Percentiles rank a stretch among this genome's conserved stretches.
These are phyloP conservation scores for Wickerhamiella musiphila DNA, from an alignment of 805 yeast species.

Conservation along the genomic window DNA sequence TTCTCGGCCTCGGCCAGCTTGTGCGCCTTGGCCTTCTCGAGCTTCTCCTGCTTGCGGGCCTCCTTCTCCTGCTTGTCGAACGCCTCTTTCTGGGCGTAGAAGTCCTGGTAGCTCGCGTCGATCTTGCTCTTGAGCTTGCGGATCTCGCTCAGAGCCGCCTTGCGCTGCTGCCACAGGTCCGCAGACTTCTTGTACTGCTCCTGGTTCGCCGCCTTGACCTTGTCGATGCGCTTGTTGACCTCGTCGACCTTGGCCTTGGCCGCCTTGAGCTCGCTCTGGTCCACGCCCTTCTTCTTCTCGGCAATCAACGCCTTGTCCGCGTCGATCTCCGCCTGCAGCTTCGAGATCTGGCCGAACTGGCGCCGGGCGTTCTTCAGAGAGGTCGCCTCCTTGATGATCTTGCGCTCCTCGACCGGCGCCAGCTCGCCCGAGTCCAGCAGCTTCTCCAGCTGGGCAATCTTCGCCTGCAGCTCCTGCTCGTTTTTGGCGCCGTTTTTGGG, in stretches of 20 bases:
- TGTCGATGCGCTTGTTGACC: conserved; percentile 51
- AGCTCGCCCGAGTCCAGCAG: conserved; percentile 62
- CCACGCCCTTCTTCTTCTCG: conserved; percentile 52
- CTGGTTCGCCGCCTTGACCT: conserved; percentile 45
- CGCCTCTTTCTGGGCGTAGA: conserved; percentile 53
- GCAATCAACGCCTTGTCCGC: conserved; percentile 58
- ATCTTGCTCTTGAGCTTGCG: conserved; percentile 41
- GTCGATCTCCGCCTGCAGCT: conserved; percentile 64
- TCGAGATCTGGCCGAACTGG: conserved; percentile 57
- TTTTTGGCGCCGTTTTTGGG: conserved; percentile 46
- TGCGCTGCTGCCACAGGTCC: conserved; percentile 30
- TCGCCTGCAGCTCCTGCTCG: conserved; percentile 23
- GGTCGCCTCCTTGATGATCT: conserved; percentile 68
- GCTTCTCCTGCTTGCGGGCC: conserved; percentile 48
- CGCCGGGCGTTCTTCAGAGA: conserved; percentile 64
- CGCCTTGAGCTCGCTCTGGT: conserved; percentile 41
- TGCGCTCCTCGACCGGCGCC: conserved; percentile 81
- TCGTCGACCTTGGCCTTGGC: conserved; percentile 50
- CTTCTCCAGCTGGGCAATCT: conserved; percentile 36
- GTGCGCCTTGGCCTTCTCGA: conserved; percentile 31
- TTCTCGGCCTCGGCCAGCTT: conserved; percentile 49
- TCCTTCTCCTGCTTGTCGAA: conserved; percentile 60
- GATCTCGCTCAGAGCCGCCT: conserved; percentile 47
- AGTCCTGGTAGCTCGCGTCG: conserved; percentile 33
- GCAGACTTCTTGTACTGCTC: conserved; percentile 52